Evolutionary conservation across 2,329 filamentous ascomycete genomes (phyloP).

Genomic region (Lecanoromycetidae sp.): DNA sequence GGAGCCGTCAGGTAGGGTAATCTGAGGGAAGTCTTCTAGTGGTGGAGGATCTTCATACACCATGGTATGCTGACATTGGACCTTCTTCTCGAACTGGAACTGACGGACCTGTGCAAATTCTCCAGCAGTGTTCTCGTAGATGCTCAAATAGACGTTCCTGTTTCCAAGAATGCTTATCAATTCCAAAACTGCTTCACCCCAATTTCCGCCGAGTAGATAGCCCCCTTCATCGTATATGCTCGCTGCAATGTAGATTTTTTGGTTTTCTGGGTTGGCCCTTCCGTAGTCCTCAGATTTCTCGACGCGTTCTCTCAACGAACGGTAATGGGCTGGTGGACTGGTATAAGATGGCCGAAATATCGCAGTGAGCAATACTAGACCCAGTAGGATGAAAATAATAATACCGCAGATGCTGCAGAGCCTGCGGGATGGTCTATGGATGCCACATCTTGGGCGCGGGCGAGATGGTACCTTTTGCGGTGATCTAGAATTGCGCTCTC

Average conservation of each 20-base stretch:
- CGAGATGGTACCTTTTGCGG: background rate
- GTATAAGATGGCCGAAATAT: slow-evolving; percentile 46
- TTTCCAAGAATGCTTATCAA: slow-evolving; percentile 55
- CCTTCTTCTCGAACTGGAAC: slow-evolving; percentile 37
- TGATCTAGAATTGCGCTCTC: background rate
- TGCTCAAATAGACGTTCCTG: slow-evolving; percentile 57
- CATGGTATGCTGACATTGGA: slow-evolving; percentile 41
- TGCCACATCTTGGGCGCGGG: background rate
- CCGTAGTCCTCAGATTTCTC: slow-evolving; percentile 26
- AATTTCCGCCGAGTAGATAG: slow-evolving; percentile 48
- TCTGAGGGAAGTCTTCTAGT: slow-evolving; percentile 43
- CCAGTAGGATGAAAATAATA: slow-evolving; percentile 18
- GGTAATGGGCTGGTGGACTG: slow-evolving; percentile 41
- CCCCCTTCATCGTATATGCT: slow-evolving; percentile 56
- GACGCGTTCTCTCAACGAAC: slow-evolving; percentile 25
- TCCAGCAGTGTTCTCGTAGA: slow-evolving; percentile 62
- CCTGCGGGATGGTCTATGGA: slow-evolving; percentile 13
- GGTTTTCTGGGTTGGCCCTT: slow-evolving; percentile 41
- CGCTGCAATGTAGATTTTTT: slow-evolving; percentile 62
- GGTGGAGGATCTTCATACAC: slow-evolving; percentile 50
- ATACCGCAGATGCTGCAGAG: slow-evolving; percentile 16
- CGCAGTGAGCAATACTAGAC: slow-evolving; percentile 33
- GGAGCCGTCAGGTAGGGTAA: slow-evolving; percentile 51
- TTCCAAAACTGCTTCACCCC: slow-evolving; percentile 49
- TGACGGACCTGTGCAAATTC: slow-evolving; percentile 44